phyloP scores from a whole-genome alignment of 75 land plant genomes.

The Adiantum capillusveneris region DNA sequence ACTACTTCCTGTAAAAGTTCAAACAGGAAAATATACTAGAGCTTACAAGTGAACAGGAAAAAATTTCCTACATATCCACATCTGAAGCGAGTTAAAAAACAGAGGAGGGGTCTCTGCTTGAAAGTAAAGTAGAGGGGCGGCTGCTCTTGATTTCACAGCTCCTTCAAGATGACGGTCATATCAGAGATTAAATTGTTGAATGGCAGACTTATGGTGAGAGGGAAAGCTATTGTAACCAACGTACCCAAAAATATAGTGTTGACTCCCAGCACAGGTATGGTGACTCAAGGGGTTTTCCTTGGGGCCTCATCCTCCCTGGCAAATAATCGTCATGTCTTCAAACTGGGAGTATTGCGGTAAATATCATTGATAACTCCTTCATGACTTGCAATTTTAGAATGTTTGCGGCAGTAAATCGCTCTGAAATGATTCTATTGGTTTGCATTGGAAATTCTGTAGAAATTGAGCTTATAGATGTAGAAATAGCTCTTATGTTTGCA shows the following conservation, averaged over 20 bases:
- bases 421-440: background rate
- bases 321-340: constrained; percentile 61
- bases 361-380: background rate
- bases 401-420: background rate
- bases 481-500: too few relatives aligned
- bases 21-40: too few relatives aligned
- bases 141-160: too few relatives aligned
- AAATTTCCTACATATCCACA: too few relatives aligned
- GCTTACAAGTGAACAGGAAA: too few relatives aligned
- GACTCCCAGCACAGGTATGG: constrained; percentile 42
- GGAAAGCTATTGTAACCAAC: constrained; percentile 49
- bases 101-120: too few relatives aligned
- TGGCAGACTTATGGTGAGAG: constrained; percentile 52
- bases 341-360: constrained; percentile 53
- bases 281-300: constrained; percentile 53
- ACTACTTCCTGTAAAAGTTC: too few relatives aligned
- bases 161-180: constrained; percentile 29
- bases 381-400: background rate
- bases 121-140: too few relatives aligned
- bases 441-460: background rate
- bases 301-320: constrained; percentile 42
- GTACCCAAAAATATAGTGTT: constrained; percentile 66
- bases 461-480: too few relatives aligned
- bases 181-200: constrained; percentile 34
- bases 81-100: too few relatives aligned